These are phyloP conservation scores for Mycogone perniciosa DNA, from an alignment of 2,329 filamentous ascomycete genomes.

Conservation along the genomic window DNA sequence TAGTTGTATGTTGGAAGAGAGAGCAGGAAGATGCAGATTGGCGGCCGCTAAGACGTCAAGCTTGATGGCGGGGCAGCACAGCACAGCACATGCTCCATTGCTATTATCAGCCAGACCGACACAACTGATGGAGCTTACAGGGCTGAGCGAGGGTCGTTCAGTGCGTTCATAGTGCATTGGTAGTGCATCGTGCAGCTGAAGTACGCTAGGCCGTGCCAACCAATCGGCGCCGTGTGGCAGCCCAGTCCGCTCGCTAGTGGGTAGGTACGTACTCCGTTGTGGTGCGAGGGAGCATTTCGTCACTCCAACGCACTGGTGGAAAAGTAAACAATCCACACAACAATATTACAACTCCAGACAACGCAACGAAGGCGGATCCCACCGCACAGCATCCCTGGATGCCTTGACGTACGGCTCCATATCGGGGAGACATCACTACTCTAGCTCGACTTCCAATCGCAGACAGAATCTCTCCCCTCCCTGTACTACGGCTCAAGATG, in stretches of 20 bases:
- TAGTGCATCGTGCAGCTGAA: not conserved
- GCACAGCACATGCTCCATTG: not conserved
- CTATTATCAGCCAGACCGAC: not conserved
- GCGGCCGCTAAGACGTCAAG: slow-evolving; percentile 12
- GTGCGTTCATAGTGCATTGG: slow-evolving; percentile 3
- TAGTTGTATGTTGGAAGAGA: slow-evolving; percentile 3
- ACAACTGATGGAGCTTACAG: not conserved
- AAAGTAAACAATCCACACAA: slow-evolving; percentile 11
- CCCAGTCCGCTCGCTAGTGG: slow-evolving; percentile 7
- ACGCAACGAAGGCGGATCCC: not conserved
- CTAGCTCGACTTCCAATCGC: not conserved
- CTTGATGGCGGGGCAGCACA: slow-evolving; percentile 7
- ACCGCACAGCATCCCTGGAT: not conserved
- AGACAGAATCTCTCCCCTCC: no score
- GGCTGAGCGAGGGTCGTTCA: slow-evolving; percentile 10
- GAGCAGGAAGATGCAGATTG: slow-evolving; percentile 4
- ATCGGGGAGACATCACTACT: not conserved
- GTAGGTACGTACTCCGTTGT: not conserved
- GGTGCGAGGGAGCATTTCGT: slow-evolving; percentile 6
- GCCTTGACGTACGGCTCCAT: not conserved
- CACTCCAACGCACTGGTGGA: slow-evolving; percentile 2
- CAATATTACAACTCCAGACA: not conserved
- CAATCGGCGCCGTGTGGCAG: not conserved
- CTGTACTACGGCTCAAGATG: slow-evolving; percentile 32
- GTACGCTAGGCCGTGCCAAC: not conserved